Conservation (phyloP, 805 yeast species). For the Wickerhamomyces bisporus region DNA sequence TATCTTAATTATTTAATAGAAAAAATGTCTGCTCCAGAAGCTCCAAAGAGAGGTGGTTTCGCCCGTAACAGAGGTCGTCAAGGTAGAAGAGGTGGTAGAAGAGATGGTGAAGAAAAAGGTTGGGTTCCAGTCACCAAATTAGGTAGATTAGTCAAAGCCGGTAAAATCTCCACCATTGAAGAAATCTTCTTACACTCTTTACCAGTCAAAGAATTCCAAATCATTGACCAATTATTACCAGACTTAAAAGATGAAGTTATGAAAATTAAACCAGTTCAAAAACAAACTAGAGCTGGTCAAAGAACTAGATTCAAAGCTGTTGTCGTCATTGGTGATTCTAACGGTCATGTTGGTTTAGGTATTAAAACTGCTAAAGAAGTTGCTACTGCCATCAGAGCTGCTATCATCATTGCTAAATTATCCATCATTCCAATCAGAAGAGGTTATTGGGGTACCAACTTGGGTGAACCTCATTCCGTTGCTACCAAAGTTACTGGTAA, state of each 20-base stretch:
- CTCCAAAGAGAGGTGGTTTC: constrained; percentile 48
- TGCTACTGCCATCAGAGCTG: constrained; percentile 99
- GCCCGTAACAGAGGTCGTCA: constrained; percentile 54
- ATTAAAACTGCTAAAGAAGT: constrained; percentile 99
- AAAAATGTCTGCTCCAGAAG: constrained; percentile 34
- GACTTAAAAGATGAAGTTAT: constrained; percentile 96
- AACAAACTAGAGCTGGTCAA: constrained; percentile 99
- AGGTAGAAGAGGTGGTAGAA: constrained; percentile 71
- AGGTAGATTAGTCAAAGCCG: constrained; percentile 99
- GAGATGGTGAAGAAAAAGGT: constrained; percentile 93
- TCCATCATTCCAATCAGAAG: constrained; percentile 99
- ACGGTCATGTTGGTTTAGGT: constrained; percentile 99
- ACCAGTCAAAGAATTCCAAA: constrained; percentile 99
- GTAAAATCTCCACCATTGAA: constrained; percentile 93
- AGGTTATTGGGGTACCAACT: constrained; percentile 99
- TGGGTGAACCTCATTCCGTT: constrained; percentile 99
- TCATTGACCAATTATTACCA: constrained; percentile 95
- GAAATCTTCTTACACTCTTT: constrained; percentile 99
- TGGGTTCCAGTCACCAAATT: constrained; percentile 99
- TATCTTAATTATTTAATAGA: constrained; percentile 12
- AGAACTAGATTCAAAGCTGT: constrained; percentile 99
- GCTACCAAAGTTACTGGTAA: constrained; percentile 98
- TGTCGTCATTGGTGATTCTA: constrained; percentile 98
- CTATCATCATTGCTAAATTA: constrained; percentile 98
- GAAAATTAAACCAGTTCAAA: constrained; percentile 99